Base-by-base conservation (phyloP, 1,139 yeast genomes). In the Saccharomycopsis hybrid region DNA sequence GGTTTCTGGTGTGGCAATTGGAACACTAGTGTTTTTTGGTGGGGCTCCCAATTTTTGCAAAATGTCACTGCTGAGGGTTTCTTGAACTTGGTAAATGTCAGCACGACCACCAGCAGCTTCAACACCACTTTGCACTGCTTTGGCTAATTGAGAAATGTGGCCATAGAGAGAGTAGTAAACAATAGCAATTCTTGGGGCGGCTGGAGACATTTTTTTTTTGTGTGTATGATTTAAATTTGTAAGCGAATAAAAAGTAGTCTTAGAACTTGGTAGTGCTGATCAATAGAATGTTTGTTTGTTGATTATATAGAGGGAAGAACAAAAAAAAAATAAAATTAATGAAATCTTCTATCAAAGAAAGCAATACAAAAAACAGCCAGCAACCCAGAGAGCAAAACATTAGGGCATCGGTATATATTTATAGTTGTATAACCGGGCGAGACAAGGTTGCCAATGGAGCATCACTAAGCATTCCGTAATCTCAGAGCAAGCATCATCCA, bases 121-220 rank as follows among this genome's bases (percentile, higher is more conserved):
- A 52, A 79, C 67, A 51, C 87, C 87, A 55, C 68, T 69, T 63
- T 76, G 71, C 58, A 76, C 74, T 46, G 78, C 69, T 64, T 75
- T 70, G 52, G 86, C 84, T 64, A 81, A 61, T 41, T 65, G 62
- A 53, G 71, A 69, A 55, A 80, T 66, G 63, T 82, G 89, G 50
- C 85, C 85, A 63, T 79, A 82, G 43, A 78, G 70, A 44, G 87
- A 78, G 66, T 80, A 82, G 59, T 75, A 70, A 54, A 82, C 69
- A 60, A 82, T 75, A 52, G 83, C 84, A 51, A 78, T 67, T 60
- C 72, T 77, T 43, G 71, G 71, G 33, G 77, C 73, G 43, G 35
- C 35, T 33, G 18, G 18, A 18, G 13, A 27, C 4, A 3, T 36
- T 11, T 5, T 36, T 24, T n/a, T 7, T 33, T n/a, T 33, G 37